Evolutionary conservation across 1,284 basidiomycete genomes (phyloP).

Genomic region (Fomitopsis palustris): DNA sequence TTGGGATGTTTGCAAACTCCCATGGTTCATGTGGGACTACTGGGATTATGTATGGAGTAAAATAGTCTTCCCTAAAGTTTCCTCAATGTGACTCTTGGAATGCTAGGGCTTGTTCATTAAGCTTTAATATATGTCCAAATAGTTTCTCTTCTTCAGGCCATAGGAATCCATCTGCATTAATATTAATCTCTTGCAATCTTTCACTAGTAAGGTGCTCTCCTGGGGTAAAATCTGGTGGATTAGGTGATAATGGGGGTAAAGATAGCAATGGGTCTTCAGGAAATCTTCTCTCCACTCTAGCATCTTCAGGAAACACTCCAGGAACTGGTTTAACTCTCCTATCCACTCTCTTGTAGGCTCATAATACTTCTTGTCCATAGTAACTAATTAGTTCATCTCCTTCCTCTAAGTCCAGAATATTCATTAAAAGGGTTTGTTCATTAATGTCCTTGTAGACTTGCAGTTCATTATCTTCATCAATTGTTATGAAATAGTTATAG

Average conservation of each 20-base stretch:
- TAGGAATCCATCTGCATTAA: constrained; percentile 26
- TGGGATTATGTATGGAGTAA: constrained; percentile 32
- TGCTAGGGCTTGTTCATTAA: constrained; percentile 25
- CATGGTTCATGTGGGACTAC: constrained; percentile 33
- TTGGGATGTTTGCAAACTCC: constrained; percentile 33
- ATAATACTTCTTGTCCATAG: neutral
- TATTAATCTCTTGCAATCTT: constrained; percentile 14
- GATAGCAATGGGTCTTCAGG: constrained; percentile 16
- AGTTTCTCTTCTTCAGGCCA: constrained; percentile 30
- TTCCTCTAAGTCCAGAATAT: neutral
- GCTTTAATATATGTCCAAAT: constrained; percentile 23
- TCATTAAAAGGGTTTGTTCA: no score
- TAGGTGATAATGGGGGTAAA: constrained; percentile 8
- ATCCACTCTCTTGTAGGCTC: constrained; percentile 21
- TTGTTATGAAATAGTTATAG: no score
- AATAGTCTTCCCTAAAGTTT: constrained; percentile 32
- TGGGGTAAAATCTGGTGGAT: constrained; percentile 17
- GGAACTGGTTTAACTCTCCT: constrained; percentile 24
- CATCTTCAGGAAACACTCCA: constrained; percentile 20
- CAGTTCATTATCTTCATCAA: no score
- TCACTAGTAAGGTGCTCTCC: constrained; percentile 15
- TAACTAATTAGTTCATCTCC: neutral
- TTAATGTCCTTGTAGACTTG: no score
- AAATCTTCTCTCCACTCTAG: constrained; percentile 11
- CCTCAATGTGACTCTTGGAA: constrained; percentile 33